These are phyloP conservation scores for Aristolochia contorta DNA, from an alignment of 164 flowering plant genomes.

Conservation along the genomic window DNA sequence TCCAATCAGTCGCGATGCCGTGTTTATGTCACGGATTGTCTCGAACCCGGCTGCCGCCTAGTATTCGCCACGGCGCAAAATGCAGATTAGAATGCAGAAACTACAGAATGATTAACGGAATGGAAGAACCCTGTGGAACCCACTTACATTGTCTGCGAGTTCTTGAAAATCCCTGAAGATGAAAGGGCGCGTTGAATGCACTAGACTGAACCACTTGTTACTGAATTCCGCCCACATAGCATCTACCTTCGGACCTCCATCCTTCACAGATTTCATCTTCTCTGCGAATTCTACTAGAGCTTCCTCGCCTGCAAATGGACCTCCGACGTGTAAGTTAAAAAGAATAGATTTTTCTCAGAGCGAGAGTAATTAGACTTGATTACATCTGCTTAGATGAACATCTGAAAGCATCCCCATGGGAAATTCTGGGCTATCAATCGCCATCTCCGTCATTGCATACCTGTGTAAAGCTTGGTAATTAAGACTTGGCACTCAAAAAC, in stretches of 20 bases:
- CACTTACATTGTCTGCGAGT: slow-evolving; percentile 64
- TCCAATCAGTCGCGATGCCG: slow-evolving; percentile 63
- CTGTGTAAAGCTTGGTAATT: slow-evolving; percentile 13
- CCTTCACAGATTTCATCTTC: slow-evolving; percentile 26
- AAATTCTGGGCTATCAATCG: slow-evolving; percentile 50
- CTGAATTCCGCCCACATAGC: slow-evolving; percentile 67
- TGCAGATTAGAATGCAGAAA: background rate
- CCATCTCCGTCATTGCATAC: slow-evolving; percentile 84
- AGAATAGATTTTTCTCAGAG: background rate
- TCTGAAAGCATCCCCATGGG: slow-evolving; percentile 66
- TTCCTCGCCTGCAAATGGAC: slow-evolving; percentile 48
- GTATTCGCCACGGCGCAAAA: no score
- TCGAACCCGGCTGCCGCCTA: slow-evolving; percentile 69
- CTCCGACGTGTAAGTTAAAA: background rate
- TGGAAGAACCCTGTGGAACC: no score
- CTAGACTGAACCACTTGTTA: slow-evolving; percentile 60
- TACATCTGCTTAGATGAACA: slow-evolving; percentile 59
- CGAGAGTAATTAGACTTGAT: slow-evolving; percentile 2
- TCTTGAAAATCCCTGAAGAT: slow-evolving; percentile 43
- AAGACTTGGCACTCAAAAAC: background rate
- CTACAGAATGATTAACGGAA: no score
- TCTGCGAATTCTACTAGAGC: slow-evolving; percentile 36
- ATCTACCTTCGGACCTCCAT: slow-evolving; percentile 26
- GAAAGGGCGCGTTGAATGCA: slow-evolving; percentile 64
- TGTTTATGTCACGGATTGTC: slow-evolving; percentile 46